Percentiles rank a stretch among this genome's conserved stretches.
Evolutionary conservation across 495 filamentous ascomycete genomes (phyloP).

Genomic region (Recurvomyces mirabilis): DNA sequence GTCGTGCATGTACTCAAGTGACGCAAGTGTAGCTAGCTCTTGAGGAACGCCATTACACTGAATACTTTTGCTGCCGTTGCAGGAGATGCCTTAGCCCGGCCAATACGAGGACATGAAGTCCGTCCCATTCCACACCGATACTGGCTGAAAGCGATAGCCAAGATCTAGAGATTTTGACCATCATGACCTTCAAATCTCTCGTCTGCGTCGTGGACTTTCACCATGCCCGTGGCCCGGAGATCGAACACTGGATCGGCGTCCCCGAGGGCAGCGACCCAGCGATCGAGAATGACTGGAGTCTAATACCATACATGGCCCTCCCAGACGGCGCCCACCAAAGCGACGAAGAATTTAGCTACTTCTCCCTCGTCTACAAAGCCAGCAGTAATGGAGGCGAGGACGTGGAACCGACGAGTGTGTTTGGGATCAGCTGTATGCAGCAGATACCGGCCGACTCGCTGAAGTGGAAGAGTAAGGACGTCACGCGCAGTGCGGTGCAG

Average conservation of each 20-base stretch:
- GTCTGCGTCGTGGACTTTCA: conserved; percentile 94
- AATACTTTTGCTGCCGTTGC: too few relatives aligned
- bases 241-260: conserved; percentile 79
- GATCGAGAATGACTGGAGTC: conserved; percentile 76
- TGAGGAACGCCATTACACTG: too few relatives aligned
- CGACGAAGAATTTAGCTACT: conserved; percentile 95
- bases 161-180: neutral
- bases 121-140: too few relatives aligned
- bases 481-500: conserved; percentile 90
- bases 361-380: conserved; percentile 70
- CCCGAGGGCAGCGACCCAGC: conserved; percentile 71
- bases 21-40: too few relatives aligned
- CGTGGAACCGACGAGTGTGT: conserved; percentile 55
- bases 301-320: conserved; percentile 95
- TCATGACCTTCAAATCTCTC: conserved; percentile 39
- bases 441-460: conserved; percentile 75
- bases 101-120: neutral
- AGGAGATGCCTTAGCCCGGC: neutral
- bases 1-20: conserved; percentile 3
- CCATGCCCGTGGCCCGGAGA: conserved; percentile 90
- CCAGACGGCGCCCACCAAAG: conserved; percentile 87
- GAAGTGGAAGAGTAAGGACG: conserved; percentile 67
- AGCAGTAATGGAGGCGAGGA: conserved; percentile 29
- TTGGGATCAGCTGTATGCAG: conserved; percentile 90
- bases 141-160: too few relatives aligned